phyloP scores from a whole-genome alignment of 2,329 filamentous ascomycete species.

The Penicillium verrucosum region DNA sequence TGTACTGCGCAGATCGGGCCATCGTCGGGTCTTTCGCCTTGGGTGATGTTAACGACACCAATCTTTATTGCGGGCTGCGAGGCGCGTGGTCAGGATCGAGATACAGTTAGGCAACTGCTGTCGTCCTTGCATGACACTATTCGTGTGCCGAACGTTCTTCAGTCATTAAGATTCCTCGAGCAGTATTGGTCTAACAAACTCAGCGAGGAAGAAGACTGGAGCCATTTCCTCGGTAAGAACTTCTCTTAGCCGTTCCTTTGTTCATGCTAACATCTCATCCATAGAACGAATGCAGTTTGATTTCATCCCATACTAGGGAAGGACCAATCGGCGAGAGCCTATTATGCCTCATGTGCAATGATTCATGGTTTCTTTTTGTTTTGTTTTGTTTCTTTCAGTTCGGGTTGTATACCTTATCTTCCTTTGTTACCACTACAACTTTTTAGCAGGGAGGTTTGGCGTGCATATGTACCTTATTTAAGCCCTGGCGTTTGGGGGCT shows the following conservation, averaged over 20 bases:
- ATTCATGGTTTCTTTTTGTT: constrained; percentile 9
- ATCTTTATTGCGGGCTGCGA: constrained; percentile 46
- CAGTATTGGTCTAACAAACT: constrained; percentile 36
- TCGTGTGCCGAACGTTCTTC: constrained; percentile 42
- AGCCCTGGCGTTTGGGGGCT: background rate
- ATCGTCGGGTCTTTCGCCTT: constrained; percentile 39
- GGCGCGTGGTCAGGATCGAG: constrained; percentile 37
- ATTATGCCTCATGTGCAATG: constrained; percentile 17
- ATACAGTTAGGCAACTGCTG: constrained; percentile 33
- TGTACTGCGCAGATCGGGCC: constrained; percentile 40
- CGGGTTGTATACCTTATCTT: background rate
- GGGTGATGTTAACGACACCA: constrained; percentile 44
- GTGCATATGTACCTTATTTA: background rate
- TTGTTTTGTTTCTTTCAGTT: background rate
- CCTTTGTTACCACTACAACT: background rate
- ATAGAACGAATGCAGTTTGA: constrained; percentile 36
- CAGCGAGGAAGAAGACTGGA: constrained; percentile 39
- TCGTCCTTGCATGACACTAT: constrained; percentile 39
- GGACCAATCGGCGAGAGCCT: background rate
- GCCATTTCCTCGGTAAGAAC: constrained; percentile 37
- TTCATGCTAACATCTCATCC: constrained; percentile 2
- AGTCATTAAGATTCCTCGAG: constrained; percentile 42
- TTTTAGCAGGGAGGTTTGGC: background rate
- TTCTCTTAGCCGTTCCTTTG: background rate
- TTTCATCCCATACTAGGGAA: constrained; percentile 28